These are phyloP conservation scores for Diaporthe sp. DNA, from an alignment of 2,329 filamentous ascomycete genomes.

Conservation along the genomic window DNA sequence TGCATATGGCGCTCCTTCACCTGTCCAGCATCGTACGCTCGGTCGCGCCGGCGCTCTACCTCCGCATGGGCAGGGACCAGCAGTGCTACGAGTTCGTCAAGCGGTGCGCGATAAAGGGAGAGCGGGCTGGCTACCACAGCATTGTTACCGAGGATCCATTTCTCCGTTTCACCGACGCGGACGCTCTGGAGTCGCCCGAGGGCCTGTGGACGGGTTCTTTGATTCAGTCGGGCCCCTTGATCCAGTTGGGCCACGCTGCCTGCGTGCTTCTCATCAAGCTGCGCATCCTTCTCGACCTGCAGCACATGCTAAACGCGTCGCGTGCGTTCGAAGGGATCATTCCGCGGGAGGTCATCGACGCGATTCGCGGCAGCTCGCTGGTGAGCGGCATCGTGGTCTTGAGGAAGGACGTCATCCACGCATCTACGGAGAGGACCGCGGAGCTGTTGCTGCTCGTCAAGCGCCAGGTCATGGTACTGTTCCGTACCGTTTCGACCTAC, in stretches of 20 bases:
- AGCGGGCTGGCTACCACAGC: conserved; percentile 51
- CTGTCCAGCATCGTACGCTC: too few species aligned
- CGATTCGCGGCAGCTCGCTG: neutral
- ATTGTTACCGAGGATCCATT: conserved; percentile 49
- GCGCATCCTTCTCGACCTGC: neutral
- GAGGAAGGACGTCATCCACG: neutral
- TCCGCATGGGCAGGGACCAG: conserved; percentile 52
- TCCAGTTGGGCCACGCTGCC: neutral
- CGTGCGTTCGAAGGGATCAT: neutral
- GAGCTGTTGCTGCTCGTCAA: neutral
- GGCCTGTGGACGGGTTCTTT: too few species aligned
- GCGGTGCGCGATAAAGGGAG: conserved; percentile 54
- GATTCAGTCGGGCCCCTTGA: neutral
- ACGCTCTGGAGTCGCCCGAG: conserved; percentile 55
- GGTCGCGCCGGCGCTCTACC: conserved; percentile 46
- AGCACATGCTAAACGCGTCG: neutral
- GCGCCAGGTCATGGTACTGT: neutral
- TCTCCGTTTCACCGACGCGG: conserved; percentile 54
- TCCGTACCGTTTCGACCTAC: neutral
- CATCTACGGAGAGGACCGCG: neutral
- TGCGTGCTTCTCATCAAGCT: neutral
- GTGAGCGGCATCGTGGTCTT: neutral
- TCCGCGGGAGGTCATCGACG: neutral
- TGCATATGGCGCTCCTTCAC: conserved; percentile 32
- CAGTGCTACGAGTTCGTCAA: conserved; percentile 63